A percentile compares a stretch with the other conserved stretches of the same genome.
phyloP scores from a whole-genome alignment of 306 rosid species.

The Bauhinia variegata region DNA sequence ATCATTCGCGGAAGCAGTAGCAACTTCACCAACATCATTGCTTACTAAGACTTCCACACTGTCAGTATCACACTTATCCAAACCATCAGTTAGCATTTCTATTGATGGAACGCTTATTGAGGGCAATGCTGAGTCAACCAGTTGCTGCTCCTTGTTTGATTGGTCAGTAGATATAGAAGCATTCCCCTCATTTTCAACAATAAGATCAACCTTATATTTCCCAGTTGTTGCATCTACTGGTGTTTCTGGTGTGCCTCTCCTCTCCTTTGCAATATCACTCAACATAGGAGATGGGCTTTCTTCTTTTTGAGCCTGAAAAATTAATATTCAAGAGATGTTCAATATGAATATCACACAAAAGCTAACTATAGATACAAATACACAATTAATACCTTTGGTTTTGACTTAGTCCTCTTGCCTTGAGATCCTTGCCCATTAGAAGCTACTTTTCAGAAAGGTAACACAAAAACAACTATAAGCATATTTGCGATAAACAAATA shows the following conservation, averaged over 20 bases:
- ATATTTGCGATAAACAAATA: too few species aligned
- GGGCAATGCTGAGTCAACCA: slow-evolving; percentile 40
- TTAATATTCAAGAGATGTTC: slow-evolving; percentile 11
- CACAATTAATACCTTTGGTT: slow-evolving; percentile 63
- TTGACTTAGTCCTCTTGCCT: slow-evolving; percentile 64
- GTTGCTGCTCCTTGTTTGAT: slow-evolving; percentile 46
- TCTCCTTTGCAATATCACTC: slow-evolving; percentile 47
- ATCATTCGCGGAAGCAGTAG: slow-evolving; percentile 45
- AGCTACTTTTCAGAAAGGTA: slow-evolving; percentile 49
- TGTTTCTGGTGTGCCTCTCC: slow-evolving; percentile 41
- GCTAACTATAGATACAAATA: slow-evolving; percentile 8
- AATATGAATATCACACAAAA: slow-evolving; percentile 27
- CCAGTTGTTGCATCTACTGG: slow-evolving; percentile 44
- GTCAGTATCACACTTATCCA: slow-evolving; percentile 44
- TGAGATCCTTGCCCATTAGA: slow-evolving; percentile 87
- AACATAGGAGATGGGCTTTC: slow-evolving; percentile 36
- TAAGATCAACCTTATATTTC: slow-evolving; percentile 45
- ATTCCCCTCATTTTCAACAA: slow-evolving; percentile 50
- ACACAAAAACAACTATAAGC: slow-evolving; percentile 43
- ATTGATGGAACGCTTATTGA: slow-evolving; percentile 41
- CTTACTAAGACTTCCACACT: slow-evolving; percentile 42
- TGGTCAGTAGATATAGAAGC: slow-evolving; percentile 42
- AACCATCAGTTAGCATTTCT: slow-evolving; percentile 47
- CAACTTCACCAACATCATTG: slow-evolving; percentile 47
- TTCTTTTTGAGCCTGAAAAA: slow-evolving; percentile 62